Base-by-base conservation (phyloP, 495 filamentous ascomycete species). In the Penicillium antarcticum region DNA sequence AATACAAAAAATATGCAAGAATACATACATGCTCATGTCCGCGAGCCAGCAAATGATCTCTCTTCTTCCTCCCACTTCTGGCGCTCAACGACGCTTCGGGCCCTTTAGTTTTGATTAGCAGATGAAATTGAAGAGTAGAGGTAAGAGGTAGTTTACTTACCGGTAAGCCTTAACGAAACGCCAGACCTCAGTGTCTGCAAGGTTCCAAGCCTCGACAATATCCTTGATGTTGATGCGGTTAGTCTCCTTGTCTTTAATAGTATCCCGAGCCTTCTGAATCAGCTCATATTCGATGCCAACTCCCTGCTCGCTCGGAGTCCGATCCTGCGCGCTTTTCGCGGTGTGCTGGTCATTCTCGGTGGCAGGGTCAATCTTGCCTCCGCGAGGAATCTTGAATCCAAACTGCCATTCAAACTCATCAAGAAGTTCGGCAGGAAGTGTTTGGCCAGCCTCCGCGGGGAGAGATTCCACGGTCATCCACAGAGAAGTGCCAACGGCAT, bases 151-250 rank as follows among this genome's bases (percentile, higher is more conserved):
- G 2, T 21, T 16, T 17, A 60, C 56, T 45, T 37, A 76, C 73
- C 71, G 66, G 51, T 74, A 92, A 0, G 94, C 92, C 56, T 85
- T 76, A 8, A 88, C 86, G 59, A 98, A 97, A 58, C 83, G 81
- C 94, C 94, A 98, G 3, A 87, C 89, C 71, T 98, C 94, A 8
- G 88, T 87, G 68, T 96, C 91, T 5, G 88, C 91, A 56, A 96
- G 56, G 68, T 92, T 96, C 94, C 94, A 98, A 53, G 88, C 87
- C 76, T 97, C 94, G 14, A 88, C 78, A 35, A 85, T 82, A 18
- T 78, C 76, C 35, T 79, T 75, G 24, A 90, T 67, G 40, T 59
- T 69, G 42, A 65, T 55, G 10, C 55, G 52, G 42, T 60, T 65
- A 34, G 35, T 62, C 40, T 61, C 49, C 52, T 69, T 65, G 56